A percentile compares a stretch with the other conserved stretches of the same genome.
phyloP scores from a whole-genome alignment of 1,139 yeast genomes.

The Hyphopichia khmerensis region DNA sequence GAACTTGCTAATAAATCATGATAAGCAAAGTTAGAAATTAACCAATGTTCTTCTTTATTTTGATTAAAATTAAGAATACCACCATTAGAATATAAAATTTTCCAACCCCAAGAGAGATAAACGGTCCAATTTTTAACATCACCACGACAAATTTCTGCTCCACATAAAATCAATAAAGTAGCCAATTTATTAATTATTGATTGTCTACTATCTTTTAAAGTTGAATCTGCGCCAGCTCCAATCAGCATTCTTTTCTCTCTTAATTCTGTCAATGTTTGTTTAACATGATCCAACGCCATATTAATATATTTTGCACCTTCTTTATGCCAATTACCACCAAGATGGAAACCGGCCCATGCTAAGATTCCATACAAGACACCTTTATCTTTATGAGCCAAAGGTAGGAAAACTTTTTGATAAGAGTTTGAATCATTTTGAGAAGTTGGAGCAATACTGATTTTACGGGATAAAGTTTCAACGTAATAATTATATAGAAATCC shows the following conservation, averaged over 20 bases:
- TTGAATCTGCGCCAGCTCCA: not conserved
- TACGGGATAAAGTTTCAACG: slow-evolving; percentile 54
- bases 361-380: slow-evolving; percentile 69
- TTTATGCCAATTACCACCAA: slow-evolving; percentile 45
- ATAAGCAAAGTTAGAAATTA: slow-evolving; percentile 78
- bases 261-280: slow-evolving; percentile 12
- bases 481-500: slow-evolving; percentile 60
- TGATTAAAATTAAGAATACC: slow-evolving; percentile 55
- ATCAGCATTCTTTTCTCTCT: not conserved
- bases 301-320: slow-evolving; percentile 49
- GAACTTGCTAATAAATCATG: slow-evolving; percentile 74
- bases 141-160: slow-evolving; percentile 74
- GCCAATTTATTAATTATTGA: slow-evolving; percentile 52
- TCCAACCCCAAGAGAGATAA: slow-evolving; percentile 61
- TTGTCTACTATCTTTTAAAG: slow-evolving; percentile 12
- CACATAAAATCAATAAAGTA: slow-evolving; percentile 62
- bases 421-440: slow-evolving; percentile 56
- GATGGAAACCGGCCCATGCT: slow-evolving; percentile 77
- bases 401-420: slow-evolving; percentile 70
- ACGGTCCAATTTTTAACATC: slow-evolving; percentile 71
- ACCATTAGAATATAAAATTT: slow-evolving; percentile 54
- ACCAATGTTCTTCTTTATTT: slow-evolving; percentile 66
- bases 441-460: slow-evolving; percentile 65
- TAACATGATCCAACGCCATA: slow-evolving; percentile 46
- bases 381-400: slow-evolving; percentile 68